These are phyloP conservation scores for Coniochaeta prunicola DNA, from an alignment of 2,329 filamentous ascomycete species.

Conservation along the genomic window DNA sequence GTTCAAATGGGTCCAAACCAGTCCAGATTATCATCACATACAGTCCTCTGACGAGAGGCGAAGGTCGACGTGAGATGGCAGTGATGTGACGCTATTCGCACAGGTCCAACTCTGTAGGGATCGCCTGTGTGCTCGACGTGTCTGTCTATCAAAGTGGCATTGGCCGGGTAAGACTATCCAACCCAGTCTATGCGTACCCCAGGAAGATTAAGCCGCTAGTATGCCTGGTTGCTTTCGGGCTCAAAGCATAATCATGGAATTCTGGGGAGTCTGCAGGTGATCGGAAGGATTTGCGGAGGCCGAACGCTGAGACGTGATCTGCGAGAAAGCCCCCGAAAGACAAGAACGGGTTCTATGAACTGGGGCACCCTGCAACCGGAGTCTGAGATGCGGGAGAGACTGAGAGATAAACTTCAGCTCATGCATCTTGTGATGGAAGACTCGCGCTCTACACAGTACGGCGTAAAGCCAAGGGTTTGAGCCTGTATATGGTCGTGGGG, in stretches of 20 bases:
- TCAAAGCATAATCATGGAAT: background rate
- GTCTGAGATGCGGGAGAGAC: background rate
- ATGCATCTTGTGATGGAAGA: background rate
- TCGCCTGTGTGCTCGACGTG: background rate
- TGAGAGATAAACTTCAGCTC: background rate
- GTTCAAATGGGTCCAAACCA: background rate
- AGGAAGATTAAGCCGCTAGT: background rate
- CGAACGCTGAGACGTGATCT: background rate
- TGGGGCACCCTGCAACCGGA: background rate
- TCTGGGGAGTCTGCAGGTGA: background rate
- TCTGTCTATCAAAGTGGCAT: background rate
- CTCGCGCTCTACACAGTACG: too few relatives aligned
- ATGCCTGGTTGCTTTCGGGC: background rate
- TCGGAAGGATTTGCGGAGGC: background rate
- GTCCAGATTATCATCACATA: background rate
- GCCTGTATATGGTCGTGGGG: background rate
- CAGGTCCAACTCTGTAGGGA: background rate
- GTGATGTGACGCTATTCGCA: background rate
- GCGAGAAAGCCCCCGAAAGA: background rate
- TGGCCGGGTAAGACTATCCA: background rate
- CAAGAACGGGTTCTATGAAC: background rate
- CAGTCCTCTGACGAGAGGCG: background rate
- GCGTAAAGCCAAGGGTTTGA: background rate
- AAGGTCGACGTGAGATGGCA: background rate
- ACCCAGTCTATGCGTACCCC: background rate